A percentile compares a stretch with the other conserved stretches of the same genome.
Conservation (phyloP, 768 basidiomycete genomes). For the Brasilioporus rufonigricans region DNA sequence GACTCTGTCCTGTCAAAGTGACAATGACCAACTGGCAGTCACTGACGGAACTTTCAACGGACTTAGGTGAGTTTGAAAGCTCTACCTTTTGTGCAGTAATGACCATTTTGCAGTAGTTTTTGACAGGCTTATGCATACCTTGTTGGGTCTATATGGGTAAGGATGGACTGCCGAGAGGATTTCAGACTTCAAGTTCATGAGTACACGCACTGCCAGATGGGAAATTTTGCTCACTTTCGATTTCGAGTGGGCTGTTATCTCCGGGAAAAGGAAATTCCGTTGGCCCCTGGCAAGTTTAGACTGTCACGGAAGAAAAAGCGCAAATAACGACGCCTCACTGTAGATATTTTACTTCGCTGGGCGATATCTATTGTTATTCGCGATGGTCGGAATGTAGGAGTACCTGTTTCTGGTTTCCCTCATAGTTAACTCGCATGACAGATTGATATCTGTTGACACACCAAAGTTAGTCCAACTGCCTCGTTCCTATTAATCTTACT, state of each 20-base stretch:
- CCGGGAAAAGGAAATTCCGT: constrained; percentile 41
- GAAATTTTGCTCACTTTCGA: constrained; percentile 41
- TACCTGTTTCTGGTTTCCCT: background rate
- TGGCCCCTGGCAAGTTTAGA: constrained; percentile 45
- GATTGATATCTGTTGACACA: constrained; percentile 38
- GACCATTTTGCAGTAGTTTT: constrained; percentile 33
- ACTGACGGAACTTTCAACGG: constrained; percentile 33
- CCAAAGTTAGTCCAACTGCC: constrained; percentile 15
- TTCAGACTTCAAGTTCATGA: background rate
- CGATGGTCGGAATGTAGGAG: constrained; percentile 47
- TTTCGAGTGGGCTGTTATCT: constrained; percentile 43
- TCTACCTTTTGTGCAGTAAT: background rate
- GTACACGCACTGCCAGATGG: constrained; percentile 33
- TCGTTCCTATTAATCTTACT: background rate
- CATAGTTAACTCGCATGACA: constrained; percentile 2
- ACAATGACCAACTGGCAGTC: constrained; percentile 45
- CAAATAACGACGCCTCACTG: constrained; percentile 4
- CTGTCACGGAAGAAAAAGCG: background rate
- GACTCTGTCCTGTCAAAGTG: constrained; percentile 28
- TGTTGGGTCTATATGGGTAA: constrained; percentile 46
- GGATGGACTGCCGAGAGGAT: constrained; percentile 8
- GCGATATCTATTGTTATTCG: constrained; percentile 43
- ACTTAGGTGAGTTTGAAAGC: constrained; percentile 33
- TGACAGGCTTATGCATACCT: constrained; percentile 39
- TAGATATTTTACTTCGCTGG: constrained; percentile 46